Base-by-base conservation (phyloP, 768 basidiomycete species). In the Symmetrospora coprosmae region DNA sequence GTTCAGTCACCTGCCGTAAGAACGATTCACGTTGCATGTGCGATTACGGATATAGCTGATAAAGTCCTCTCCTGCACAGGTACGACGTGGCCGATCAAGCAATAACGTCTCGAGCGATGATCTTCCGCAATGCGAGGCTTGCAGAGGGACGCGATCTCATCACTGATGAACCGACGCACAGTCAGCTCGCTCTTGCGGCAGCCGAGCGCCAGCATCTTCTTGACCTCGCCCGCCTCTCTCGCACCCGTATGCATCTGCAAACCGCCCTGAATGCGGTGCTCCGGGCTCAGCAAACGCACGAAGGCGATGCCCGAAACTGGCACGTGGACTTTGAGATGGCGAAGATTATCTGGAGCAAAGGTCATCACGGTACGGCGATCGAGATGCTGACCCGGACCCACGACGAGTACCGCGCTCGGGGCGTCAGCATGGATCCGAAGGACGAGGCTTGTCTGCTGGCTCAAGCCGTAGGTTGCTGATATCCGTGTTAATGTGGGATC, bases 271-370 rank as follows among this genome's bases (percentile, higher is more conserved):
- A 64, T 53, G 30, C 59, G 23, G 34, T 38, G 8, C 33, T 60
- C 27, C 25, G n/a, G n/a, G 23, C 34, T 13, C 34, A 16, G 40
- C 5, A 55, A 4, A 25, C 33, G 43, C 9, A 46, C 25, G 13
- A 9, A 25, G 30, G 31, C 14, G 31, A 17, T 9, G 2, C 40
- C 3, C 19, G 39, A 2, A 63, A 53, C 35, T 68, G 63, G 1
- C 64, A 56, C 1, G 69, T 77, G 0, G 80, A 82, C 0, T 78
- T 83, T 66, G 91, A 94, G 69, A 88, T 87, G 66, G 84, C 92
- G 16, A 80, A 83, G 61, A 89, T 96, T 17, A 77, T 97, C 6
- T 97, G 92, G 88, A 72, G 80, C 9, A 84, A 87, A 62, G 81
- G 80, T 41, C 92, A 99, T 69, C 85, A 88, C 66, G 82, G 81